Evolutionary conservation across 2,329 filamentous ascomycete genomes (phyloP).

Genomic region (Paracoccidioides lutzii): DNA sequence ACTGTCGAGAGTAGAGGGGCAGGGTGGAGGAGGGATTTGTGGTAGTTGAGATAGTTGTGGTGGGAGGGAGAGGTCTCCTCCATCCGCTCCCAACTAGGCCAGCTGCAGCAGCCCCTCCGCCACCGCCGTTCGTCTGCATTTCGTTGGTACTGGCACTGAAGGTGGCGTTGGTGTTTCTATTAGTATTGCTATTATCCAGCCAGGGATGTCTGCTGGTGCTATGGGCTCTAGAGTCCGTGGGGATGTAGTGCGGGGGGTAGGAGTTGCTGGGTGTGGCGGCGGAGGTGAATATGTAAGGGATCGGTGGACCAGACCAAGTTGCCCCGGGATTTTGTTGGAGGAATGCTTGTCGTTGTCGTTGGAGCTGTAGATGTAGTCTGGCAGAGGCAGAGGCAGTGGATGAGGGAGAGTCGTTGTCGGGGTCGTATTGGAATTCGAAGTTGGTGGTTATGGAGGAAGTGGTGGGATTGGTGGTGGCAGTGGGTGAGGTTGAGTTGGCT

Average conservation of each 20-base stretch:
- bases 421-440: not conserved
- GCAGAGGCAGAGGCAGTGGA: not conserved
- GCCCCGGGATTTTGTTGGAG: slow-evolving; percentile 12
- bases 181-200: slow-evolving; percentile 24
- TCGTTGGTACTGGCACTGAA: slow-evolving; percentile 20
- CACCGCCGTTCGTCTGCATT: slow-evolving; percentile 34
- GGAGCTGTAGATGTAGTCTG: not conserved
- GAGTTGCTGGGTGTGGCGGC: slow-evolving; percentile 19
- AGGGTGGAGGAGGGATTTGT: slow-evolving; percentile 12
- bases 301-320: slow-evolving; percentile 26
- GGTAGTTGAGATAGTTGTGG: not conserved
- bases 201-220: slow-evolving; percentile 18
- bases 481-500: not conserved
- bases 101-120: slow-evolving; percentile 14
- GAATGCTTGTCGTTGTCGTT: not conserved
- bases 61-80: slow-evolving; percentile 20
- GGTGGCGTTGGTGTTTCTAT: slow-evolving; percentile 16
- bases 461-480: slow-evolving; percentile 13
- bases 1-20: slow-evolving; percentile 38
- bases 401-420: not conserved
- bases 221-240: slow-evolving; percentile 13
- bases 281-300: slow-evolving; percentile 16
- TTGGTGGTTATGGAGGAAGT: not conserved
- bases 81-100: slow-evolving; percentile 23
- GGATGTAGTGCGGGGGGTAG: slow-evolving; percentile 23